These are phyloP conservation scores for Cajanus cajan DNA, from an alignment of 306 rosid genomes.

Conservation along the genomic window DNA sequence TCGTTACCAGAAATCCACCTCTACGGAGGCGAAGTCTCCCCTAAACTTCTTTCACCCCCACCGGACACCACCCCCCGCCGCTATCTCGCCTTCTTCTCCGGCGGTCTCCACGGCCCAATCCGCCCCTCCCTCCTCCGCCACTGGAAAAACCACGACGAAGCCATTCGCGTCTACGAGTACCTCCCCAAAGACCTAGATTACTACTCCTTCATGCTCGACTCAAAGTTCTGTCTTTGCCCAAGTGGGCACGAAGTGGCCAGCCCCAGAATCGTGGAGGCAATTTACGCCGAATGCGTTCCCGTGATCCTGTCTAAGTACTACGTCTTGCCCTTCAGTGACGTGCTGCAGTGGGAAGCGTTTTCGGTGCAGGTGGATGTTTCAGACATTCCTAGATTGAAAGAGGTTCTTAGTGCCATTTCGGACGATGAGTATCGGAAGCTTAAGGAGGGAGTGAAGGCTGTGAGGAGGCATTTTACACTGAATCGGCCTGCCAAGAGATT, in stretches of 20 bases:
- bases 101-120: slow-evolving; percentile 74
- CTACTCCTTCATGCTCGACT: slow-evolving; percentile 57
- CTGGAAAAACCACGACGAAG: slow-evolving; percentile 55
- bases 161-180: slow-evolving; percentile 57
- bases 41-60: slow-evolving; percentile 49
- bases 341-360: slow-evolving; percentile 63
- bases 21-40: slow-evolving; percentile 48
- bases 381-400: slow-evolving; percentile 60
- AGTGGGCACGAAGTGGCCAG: slow-evolving; percentile 86
- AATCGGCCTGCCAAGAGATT: slow-evolving; percentile 60
- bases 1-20: slow-evolving; percentile 77
- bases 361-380: slow-evolving; percentile 52
- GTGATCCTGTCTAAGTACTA: slow-evolving; percentile 52
- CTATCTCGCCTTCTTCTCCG: slow-evolving; percentile 69
- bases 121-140: slow-evolving; percentile 51
- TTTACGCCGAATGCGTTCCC: slow-evolving; percentile 70
- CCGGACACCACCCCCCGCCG: slow-evolving; percentile 35
- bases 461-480: slow-evolving; percentile 59
- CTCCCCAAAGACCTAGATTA: slow-evolving; percentile 60
- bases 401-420: slow-evolving; percentile 44
- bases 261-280: slow-evolving; percentile 75
- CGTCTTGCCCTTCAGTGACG: slow-evolving; percentile 64
- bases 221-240: slow-evolving; percentile 75
- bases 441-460: slow-evolving; percentile 55
- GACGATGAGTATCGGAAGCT: slow-evolving; percentile 48